These are phyloP conservation scores for Eudorina sp. DNA, from an alignment of 139 green algal species.

Conservation along the genomic window DNA sequence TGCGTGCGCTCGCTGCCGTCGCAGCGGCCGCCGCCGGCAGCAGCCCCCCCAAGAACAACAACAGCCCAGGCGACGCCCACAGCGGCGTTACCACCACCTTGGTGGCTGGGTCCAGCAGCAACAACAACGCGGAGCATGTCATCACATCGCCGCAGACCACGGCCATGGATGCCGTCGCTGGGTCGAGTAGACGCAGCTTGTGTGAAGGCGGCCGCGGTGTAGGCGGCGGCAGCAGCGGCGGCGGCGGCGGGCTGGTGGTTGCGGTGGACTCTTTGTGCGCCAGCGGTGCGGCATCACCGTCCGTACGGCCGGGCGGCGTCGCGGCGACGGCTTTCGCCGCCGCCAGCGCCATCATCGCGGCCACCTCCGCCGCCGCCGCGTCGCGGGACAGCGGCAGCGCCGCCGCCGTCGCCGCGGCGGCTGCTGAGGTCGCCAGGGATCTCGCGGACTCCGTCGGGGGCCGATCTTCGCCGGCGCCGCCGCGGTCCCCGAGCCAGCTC, in stretches of 20 bases:
- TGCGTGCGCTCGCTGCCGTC: no score
- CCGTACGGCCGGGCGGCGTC: background rate
- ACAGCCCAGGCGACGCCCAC: no score
- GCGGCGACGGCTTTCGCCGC: conserved; percentile 20
- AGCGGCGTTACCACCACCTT: no score
- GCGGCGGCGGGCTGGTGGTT: background rate
- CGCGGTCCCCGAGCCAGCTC: no score
- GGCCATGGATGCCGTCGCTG: no score
- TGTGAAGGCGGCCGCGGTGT: background rate
- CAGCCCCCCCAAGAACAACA: no score
- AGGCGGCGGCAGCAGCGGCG: background rate
- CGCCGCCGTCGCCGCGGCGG: background rate
- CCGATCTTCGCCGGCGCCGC: background rate
- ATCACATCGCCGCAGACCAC: no score
- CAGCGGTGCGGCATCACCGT: background rate
- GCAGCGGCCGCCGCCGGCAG: no score
- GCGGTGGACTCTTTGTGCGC: background rate
- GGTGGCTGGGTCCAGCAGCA: no score
- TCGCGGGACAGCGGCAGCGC: background rate
- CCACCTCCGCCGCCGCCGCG: background rate
- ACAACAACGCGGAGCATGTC: no score
- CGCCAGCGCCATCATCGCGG: background rate
- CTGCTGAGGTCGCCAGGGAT: background rate
- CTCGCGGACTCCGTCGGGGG: background rate
- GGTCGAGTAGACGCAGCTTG: no score